A percentile compares a stretch with the other conserved stretches of the same genome.
These are phyloP conservation scores for Calonectria hongkongensis DNA, from an alignment of 2,329 filamentous ascomycete genomes.

Conservation along the genomic window DNA sequence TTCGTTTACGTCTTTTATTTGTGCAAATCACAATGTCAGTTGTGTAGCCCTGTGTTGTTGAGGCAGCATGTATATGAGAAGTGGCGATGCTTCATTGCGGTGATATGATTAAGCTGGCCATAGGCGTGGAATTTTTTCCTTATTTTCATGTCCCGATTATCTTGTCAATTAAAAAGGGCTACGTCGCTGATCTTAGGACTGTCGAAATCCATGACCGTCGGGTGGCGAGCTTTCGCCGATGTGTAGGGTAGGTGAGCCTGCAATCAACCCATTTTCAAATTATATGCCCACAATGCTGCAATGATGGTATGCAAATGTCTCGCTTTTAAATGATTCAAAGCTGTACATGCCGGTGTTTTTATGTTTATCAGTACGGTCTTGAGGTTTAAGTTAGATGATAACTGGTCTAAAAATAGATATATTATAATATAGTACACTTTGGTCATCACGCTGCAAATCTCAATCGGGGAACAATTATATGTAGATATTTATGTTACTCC, in stretches of 20 bases:
- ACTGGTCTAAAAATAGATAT: not conserved
- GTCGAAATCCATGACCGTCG: too few species aligned
- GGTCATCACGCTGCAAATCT: not conserved
- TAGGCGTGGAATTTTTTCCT: not conserved
- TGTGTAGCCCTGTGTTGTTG: slow-evolving; percentile 1
- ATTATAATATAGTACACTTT: too few species aligned
- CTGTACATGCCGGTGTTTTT: too few species aligned
- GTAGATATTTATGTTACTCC: too few species aligned
- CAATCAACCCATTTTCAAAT: not conserved
- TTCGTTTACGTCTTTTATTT: slow-evolving; percentile 35
- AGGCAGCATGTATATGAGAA: slow-evolving; percentile 21
- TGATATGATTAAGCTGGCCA: not conserved
- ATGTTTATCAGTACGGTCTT: too few species aligned
- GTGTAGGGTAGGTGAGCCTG: not conserved
- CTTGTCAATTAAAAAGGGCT: not conserved
- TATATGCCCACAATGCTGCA: not conserved
- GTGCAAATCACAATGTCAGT: slow-evolving; percentile 27
- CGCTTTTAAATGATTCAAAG: too few species aligned
- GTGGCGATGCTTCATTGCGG: slow-evolving; percentile 2
- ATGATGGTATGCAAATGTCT: too few species aligned
- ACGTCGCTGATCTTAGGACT: not conserved
- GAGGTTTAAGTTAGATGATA: too few species aligned
- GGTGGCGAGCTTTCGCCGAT: not conserved
- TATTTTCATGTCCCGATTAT: not conserved
- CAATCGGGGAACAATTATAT: too few species aligned